A percentile compares a stretch with the other conserved stretches of the same genome.
Conservation (phyloP, 331 rosid species). For the Prunus yedoensis region DNA sequence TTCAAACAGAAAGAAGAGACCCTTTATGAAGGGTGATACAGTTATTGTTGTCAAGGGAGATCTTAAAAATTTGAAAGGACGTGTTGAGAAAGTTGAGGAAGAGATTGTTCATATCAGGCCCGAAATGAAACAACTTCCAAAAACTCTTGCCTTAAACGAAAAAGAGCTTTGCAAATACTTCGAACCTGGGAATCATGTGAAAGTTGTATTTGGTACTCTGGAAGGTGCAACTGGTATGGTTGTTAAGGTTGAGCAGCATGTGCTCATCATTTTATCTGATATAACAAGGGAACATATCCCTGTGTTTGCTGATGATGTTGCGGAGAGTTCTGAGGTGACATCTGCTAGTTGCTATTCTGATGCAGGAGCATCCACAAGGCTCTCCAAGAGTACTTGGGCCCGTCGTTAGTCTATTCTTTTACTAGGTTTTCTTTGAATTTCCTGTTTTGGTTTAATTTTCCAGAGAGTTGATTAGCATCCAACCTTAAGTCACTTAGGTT, state of each 20-base stretch:
- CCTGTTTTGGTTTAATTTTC: too few relatives aligned
- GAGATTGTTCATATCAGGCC: constrained; percentile 88
- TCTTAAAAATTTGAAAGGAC: constrained; percentile 82
- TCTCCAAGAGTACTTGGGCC: too few relatives aligned
- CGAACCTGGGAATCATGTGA: constrained; percentile 96
- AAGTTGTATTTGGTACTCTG: constrained; percentile 88
- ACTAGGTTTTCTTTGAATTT: too few relatives aligned
- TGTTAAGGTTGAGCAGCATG: constrained; percentile 94
- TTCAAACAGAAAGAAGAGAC: constrained; percentile 89
- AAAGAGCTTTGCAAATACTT: constrained; percentile 93
- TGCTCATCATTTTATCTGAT: constrained; percentile 86
- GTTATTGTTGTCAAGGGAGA: constrained; percentile 88
- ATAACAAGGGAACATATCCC: constrained; percentile 93
- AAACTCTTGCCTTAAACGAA: constrained; percentile 79
- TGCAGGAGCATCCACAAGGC: too few relatives aligned
- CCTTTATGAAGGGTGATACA: constrained; percentile 95
- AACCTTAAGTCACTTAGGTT: too few relatives aligned
- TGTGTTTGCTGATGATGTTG: constrained; percentile 98
- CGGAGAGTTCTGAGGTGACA: constrained; percentile 95
- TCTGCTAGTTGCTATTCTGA: constrained; percentile 26
- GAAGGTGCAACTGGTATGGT: constrained; percentile 99
- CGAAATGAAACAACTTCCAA: constrained; percentile 78
- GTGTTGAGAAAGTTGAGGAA: constrained; percentile 97
- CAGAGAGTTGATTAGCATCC: too few relatives aligned
- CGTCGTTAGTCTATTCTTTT: too few relatives aligned